Percentiles rank a stretch among this genome's conserved stretches.
These are phyloP conservation scores for Blepharisma stoltei DNA, from an alignment of 73 alveolate species.

Conservation along the genomic window DNA sequence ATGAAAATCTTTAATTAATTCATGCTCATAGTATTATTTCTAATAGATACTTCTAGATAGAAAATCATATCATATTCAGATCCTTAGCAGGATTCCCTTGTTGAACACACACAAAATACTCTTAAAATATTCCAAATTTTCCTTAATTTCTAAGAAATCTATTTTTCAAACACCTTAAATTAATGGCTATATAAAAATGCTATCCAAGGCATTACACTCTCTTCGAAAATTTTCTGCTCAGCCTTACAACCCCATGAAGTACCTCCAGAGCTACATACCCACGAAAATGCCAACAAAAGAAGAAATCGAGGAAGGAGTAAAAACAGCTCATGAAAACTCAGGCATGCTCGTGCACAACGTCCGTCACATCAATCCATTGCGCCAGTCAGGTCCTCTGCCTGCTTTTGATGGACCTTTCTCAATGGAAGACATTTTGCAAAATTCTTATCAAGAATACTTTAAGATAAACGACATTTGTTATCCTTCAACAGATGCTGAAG, in stretches of 20 bases:
- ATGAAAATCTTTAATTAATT: too few relatives aligned
- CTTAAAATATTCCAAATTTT: too few relatives aligned
- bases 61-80: too few relatives aligned
- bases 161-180: too few relatives aligned
- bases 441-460: slow-evolving; percentile 60
- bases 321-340: slow-evolving; percentile 59
- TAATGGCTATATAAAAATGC: neutral
- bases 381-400: slow-evolving; percentile 89
- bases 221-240: slow-evolving; percentile 45
- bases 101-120: too few relatives aligned
- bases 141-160: too few relatives aligned
- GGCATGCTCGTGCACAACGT: slow-evolving; percentile 73
- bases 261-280: slow-evolving; percentile 57
- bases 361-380: slow-evolving; percentile 87
- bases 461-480: slow-evolving; percentile 73
- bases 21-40: too few relatives aligned
- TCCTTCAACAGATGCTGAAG: slow-evolving; percentile 75
- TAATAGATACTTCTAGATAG: too few relatives aligned
- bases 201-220: neutral
- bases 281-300: slow-evolving; percentile 70
- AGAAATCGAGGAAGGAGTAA: slow-evolving; percentile 67
- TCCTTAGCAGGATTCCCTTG: too few relatives aligned
- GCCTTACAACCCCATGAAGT: slow-evolving; percentile 86
- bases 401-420: slow-evolving; percentile 79
- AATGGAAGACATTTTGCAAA: slow-evolving; percentile 81